Percentiles rank a stretch among this genome's conserved stretches.
These are phyloP conservation scores for Pelargonium myrrhifolium DNA, from an alignment of 441 rosid species.

Conservation along the genomic window DNA sequence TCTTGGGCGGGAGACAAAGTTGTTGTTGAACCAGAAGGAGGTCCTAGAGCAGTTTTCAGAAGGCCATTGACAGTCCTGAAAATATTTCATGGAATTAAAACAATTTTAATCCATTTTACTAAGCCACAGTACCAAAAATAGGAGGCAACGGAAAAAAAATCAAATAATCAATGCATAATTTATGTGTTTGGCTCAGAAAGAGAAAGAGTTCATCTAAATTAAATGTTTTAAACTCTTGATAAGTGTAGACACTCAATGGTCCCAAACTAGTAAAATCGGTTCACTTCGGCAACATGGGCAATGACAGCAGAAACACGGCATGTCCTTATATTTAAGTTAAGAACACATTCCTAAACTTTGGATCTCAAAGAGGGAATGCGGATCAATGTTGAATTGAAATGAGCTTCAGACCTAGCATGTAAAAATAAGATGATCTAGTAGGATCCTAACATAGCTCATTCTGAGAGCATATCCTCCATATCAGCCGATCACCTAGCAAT, in stretches of 20 bases:
- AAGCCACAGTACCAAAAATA: conserved; percentile 8
- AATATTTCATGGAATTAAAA: conserved; percentile 92
- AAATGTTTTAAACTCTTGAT: background rate
- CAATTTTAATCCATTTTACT: conserved; percentile 60
- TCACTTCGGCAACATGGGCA: background rate
- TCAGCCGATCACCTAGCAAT: background rate
- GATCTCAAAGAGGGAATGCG: background rate
- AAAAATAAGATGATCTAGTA: background rate
- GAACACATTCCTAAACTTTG: background rate
- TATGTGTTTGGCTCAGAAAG: background rate
- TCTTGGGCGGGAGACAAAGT: conserved; percentile 82
- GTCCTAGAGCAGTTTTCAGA: conserved; percentile 94
- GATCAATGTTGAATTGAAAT: background rate
- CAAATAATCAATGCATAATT: background rate
- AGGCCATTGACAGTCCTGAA: conserved; percentile 99
- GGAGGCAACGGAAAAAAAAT: conserved; percentile 3
- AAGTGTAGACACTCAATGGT: background rate
- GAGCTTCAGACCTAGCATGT: background rate
- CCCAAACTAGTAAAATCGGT: background rate
- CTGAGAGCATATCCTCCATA: background rate
- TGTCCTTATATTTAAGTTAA: background rate
- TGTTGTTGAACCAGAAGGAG: conserved; percentile 85
- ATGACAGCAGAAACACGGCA: background rate
- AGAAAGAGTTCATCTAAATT: background rate
- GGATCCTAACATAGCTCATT: background rate